Percentiles rank a stretch among this genome's conserved stretches.
phyloP scores from a whole-genome alignment of 1,284 basidiomycete genomes.

The Pascua guehoae region DNA sequence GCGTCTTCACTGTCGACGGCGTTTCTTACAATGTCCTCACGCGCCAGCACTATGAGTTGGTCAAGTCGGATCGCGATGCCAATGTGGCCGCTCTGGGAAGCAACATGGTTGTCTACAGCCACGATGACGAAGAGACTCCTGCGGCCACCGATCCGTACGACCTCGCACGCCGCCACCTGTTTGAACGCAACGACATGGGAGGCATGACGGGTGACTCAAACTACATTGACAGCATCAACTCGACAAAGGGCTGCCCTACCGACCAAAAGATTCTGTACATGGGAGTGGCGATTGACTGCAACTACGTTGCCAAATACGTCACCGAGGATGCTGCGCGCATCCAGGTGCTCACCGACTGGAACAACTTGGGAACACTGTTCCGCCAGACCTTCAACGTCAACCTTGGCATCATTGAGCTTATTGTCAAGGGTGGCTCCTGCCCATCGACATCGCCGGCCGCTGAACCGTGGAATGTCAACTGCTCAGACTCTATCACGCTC shows the following conservation, averaged over 20 bases:
- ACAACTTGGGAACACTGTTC: slow-evolving; percentile 67
- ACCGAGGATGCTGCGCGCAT: slow-evolving; percentile 62
- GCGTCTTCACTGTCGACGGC: slow-evolving; percentile 67
- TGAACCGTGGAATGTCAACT: slow-evolving; percentile 53
- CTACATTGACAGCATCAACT: slow-evolving; percentile 65
- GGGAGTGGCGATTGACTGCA: slow-evolving; percentile 85
- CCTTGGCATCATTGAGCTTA: slow-evolving; percentile 70
- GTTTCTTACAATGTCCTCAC: slow-evolving; percentile 70
- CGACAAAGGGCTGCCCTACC: slow-evolving; percentile 68
- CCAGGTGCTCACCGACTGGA: slow-evolving; percentile 71
- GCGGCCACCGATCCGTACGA: slow-evolving; percentile 31
- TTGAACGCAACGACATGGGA: slow-evolving; percentile 28
- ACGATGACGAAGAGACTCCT: slow-evolving; percentile 48
- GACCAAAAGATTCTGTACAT: slow-evolving; percentile 67
- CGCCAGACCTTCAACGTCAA: slow-evolving; percentile 79
- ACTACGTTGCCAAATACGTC: slow-evolving; percentile 64
- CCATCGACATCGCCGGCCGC: slow-evolving; percentile 49
- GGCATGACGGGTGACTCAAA: slow-evolving; percentile 49
- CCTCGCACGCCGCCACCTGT: slow-evolving; percentile 4
- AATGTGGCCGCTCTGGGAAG: slow-evolving; percentile 54
- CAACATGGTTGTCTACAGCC: slow-evolving; percentile 61
- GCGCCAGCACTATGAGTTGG: slow-evolving; percentile 64
- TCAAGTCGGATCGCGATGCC: slow-evolving; percentile 57
- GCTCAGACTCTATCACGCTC: slow-evolving; percentile 54
- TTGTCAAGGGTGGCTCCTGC: slow-evolving; percentile 47